Evolutionary conservation across 2,329 filamentous ascomycete species (phyloP).

Genomic region (Diaporthe humulicola): DNA sequence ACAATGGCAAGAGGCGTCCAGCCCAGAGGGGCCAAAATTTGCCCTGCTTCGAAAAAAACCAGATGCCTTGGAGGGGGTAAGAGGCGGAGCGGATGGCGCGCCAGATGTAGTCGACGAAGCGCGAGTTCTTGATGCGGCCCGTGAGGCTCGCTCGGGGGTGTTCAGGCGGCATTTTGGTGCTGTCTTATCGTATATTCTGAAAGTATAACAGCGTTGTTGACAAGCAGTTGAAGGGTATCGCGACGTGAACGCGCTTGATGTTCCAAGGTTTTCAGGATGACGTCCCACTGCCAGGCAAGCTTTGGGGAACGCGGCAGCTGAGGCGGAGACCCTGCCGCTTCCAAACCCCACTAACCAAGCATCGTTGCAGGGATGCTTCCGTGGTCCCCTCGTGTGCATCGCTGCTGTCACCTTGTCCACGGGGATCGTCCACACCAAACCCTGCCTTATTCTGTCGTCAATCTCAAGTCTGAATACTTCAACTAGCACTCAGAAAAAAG

Average conservation of each 20-base stretch:
- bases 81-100: constrained; percentile 62
- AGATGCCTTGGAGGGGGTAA: constrained; percentile 79
- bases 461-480: too few relatives aligned
- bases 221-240: not conserved
- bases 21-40: constrained; percentile 87
- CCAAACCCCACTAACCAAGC: not conserved
- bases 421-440: not conserved
- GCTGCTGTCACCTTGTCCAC: not conserved
- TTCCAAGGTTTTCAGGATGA: constrained; percentile 27
- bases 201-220: not conserved
- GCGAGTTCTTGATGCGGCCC: constrained; percentile 35
- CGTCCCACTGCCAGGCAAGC: constrained; percentile 21
- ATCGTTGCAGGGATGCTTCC: not conserved
- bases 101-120: constrained; percentile 53
- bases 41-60: constrained; percentile 82
- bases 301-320: constrained; percentile 11
- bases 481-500: not conserved
- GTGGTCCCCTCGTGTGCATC: not conserved
- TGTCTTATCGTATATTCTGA: not conserved
- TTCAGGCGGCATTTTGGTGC: constrained; percentile 32
- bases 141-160: constrained; percentile 30
- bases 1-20: constrained; percentile 82
- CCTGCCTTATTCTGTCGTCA: not conserved
- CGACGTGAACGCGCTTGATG: not conserved
- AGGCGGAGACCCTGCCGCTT: not conserved